These are phyloP conservation scores for Cyclotella baltica DNA, from an alignment of 108 stramenopile species.

Conservation along the genomic window DNA sequence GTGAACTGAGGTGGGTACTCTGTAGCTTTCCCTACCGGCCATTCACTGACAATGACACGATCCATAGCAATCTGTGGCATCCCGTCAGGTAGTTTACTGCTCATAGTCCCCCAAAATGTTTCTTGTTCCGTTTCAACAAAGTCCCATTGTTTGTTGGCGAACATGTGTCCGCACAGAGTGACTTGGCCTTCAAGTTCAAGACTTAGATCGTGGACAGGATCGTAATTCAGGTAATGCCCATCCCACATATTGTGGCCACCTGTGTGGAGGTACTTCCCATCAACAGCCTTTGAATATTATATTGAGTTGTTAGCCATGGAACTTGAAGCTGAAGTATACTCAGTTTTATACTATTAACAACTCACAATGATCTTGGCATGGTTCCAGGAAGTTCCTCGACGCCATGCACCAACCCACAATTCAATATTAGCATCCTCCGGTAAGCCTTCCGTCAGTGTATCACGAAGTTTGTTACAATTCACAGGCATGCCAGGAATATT, in stretches of 20 bases:
- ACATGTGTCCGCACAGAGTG: constrained; percentile 61
- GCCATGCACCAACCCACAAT: constrained; percentile 74
- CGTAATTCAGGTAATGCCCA: constrained; percentile 51
- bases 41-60: constrained; percentile 57
- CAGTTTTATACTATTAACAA: too few species aligned
- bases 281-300: too few species aligned
- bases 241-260: constrained; percentile 76
- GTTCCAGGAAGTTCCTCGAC: constrained; percentile 66
- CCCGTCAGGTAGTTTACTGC: constrained; percentile 59
- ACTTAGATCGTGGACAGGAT: constrained; percentile 63
- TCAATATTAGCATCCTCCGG: constrained; percentile 51
- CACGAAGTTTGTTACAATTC: constrained; percentile 56
- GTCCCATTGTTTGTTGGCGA: constrained; percentile 67
- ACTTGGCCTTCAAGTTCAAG: constrained; percentile 60
- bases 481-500: constrained; percentile 69
- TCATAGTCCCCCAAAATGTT: constrained; percentile 52
- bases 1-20: constrained; percentile 47
- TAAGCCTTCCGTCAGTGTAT: constrained; percentile 60
- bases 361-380: constrained; percentile 74
- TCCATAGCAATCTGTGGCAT: constrained; percentile 42
- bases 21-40: constrained; percentile 23
- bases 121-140: constrained; percentile 61
- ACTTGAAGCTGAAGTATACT: too few species aligned
- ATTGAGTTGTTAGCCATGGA: too few species aligned
- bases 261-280: constrained; percentile 65